phyloP scores from a whole-genome alignment of 108 stramenopile species.

The Cyclotella distinguenda region DNA sequence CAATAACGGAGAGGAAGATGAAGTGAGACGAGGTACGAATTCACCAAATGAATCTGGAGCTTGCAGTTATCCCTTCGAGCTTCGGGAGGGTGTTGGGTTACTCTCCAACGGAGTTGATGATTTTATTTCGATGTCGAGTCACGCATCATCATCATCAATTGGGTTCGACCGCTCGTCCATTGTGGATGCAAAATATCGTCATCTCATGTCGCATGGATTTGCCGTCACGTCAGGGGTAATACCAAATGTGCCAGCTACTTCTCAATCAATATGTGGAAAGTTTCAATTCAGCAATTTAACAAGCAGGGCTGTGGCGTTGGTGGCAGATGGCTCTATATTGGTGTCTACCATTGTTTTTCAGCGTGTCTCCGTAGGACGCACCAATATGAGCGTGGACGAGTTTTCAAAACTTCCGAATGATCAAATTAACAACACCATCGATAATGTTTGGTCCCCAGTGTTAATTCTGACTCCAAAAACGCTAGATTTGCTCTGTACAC shows the following conservation, averaged over 20 bases:
- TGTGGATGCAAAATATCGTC: slow-evolving; percentile 34
- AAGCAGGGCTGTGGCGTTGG: slow-evolving; percentile 54
- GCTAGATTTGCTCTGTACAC: slow-evolving; percentile 53
- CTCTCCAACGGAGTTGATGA: slow-evolving; percentile 22
- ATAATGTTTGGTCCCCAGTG: slow-evolving; percentile 49
- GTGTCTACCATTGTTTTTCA: slow-evolving; percentile 55
- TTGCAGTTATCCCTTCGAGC: slow-evolving; percentile 44
- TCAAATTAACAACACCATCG: not conserved
- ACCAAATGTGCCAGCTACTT: slow-evolving; percentile 55
- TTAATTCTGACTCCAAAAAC: slow-evolving; percentile 45
- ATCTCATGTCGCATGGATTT: slow-evolving; percentile 50
- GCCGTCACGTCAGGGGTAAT: slow-evolving; percentile 66
- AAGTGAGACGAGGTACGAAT: not conserved
- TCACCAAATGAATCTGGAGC: slow-evolving; percentile 6
- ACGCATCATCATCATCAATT: not conserved
- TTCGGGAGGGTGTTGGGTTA: slow-evolving; percentile 43
- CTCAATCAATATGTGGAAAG: slow-evolving; percentile 52
- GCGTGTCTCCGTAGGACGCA: slow-evolving; percentile 10
- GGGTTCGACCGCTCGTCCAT: slow-evolving; percentile 23
- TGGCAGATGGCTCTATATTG: slow-evolving; percentile 51
- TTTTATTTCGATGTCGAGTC: slow-evolving; percentile 5
- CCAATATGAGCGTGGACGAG: not conserved
- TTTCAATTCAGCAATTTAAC: slow-evolving; percentile 42
- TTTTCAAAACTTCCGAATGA: not conserved
- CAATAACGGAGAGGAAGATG: not conserved